Base-by-base conservation (phyloP, 768 basidiomycete species). In the Cyclocybe cylindracea region DNA sequence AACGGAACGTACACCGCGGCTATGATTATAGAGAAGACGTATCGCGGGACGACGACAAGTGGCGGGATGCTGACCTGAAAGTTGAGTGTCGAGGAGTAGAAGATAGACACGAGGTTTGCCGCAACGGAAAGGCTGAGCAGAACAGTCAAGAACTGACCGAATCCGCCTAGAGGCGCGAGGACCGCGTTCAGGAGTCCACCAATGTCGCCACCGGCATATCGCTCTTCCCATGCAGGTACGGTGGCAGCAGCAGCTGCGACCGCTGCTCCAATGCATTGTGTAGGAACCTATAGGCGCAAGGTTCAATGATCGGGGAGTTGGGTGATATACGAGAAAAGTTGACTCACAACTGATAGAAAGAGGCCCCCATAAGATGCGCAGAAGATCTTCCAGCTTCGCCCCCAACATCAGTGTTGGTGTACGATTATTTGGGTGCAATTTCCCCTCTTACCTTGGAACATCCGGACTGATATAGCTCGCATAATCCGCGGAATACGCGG, bases 41-140 rank as follows among this genome's bases (percentile, higher is more conserved):
- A 91, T 60, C 91, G 77, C 0, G 90, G 90, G 10, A 91, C 79
- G 40, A 65, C 60, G n/a, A 78, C 70, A 11, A 85, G 66, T 14
- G 69, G 73, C 0, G 89, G 87, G 7, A 87, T 64, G 59, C 85
- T 75, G 1, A 86, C 75, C 62, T 92, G 90, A 57, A 89, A 72
- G 62, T 82, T 85, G 50, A 92, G 76, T 1, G 84, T 80, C 44
- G 87, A 79, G 32, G 86, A 89, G 66, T 96, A 96, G 50, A 92
- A 83, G 10, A 90, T 87, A 1, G 86, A 81, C 1, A 89, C 87
- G 35, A 90, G 85, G 68, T 93, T 94, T 1, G 82, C 88, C 2
- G 84, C 82, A 38, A 92, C 87, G 48, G 86, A 88, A 24, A 96
- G 73, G 48, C 87, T 87, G 55, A 94, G 76, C 43, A 95, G 70